Base-by-base conservation (phyloP, 2,329 filamentous ascomycete species). In the Xylaria sp. region DNA sequence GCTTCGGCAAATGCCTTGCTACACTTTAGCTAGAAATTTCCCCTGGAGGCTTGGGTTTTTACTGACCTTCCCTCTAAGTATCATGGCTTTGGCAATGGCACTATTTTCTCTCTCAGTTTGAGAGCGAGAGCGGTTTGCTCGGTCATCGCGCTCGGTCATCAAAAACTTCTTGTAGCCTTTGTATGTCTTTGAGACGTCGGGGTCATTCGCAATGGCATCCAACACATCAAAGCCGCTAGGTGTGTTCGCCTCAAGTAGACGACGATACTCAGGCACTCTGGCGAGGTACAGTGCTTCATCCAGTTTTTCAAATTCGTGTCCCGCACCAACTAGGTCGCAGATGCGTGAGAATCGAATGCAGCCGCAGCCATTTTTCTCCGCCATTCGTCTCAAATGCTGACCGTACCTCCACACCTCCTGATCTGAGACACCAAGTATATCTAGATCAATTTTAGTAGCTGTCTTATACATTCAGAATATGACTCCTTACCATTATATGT, bases 111-210 rank as follows among this genome's bases (percentile, higher is more conserved):
- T 63, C 57, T 69, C 67, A 1, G 61, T 69, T 29, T 68, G 65
- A 10, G 67, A 69, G 20, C 65, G 65, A 33, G 67, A 67, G 31
- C 67, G 65, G 17, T n/a, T 25, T 7, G 25, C 27, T 15, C 63
- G 45, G 15, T 68, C 61, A n/a, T 68, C 65, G 1, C 67, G 57
- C 58, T 69, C 67, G 33, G 47, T 61, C 57, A 62, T 63, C 15
- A 69, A 29, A n/a, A 69, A 69, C 33, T 65, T 69, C 29, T 68
- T 67, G 44, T 69, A 69, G 6, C 67, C 67, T 11, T 68, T 69
- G 49, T 69, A 69, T 17, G 65, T 69, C 7, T 33, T 61, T 3
- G 59, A 47, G 22, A 65, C 65, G 15, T 69, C 67, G 1, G 49
- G 51, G 47, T 69, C 67, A 49, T 62, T 69, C 3, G 61, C 11